These are phyloP conservation scores for Pseudocercospora macadamiae DNA, from an alignment of 2,329 filamentous ascomycete genomes.

Conservation along the genomic window DNA sequence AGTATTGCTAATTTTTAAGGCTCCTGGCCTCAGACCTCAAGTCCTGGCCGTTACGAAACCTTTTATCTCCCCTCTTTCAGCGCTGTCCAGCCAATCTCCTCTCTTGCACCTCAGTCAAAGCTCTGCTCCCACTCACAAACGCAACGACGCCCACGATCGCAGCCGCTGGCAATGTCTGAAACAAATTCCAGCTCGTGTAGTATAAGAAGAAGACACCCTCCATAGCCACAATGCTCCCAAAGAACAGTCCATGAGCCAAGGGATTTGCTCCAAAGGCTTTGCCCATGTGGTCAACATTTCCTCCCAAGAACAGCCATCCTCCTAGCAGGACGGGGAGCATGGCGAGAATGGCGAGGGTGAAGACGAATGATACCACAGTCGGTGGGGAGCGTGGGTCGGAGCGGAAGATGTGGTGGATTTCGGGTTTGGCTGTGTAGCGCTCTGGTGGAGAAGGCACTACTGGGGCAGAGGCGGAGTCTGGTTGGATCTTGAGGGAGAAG, in stretches of 20 bases:
- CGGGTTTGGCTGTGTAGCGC: slow-evolving; percentile 79
- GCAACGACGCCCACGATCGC: slow-evolving; percentile 69
- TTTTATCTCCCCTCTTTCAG: slow-evolving; percentile 41
- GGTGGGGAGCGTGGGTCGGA: slow-evolving; percentile 78
- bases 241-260: slow-evolving; percentile 79
- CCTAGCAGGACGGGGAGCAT: slow-evolving; percentile 74
- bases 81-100: slow-evolving; percentile 75
- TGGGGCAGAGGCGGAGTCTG: slow-evolving; percentile 63
- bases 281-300: slow-evolving; percentile 75
- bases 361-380: slow-evolving; percentile 75
- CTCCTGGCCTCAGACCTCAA: too few species aligned
- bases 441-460: slow-evolving; percentile 67
- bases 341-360: slow-evolving; percentile 71
- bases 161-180: slow-evolving; percentile 80
- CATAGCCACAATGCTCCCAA: slow-evolving; percentile 82
- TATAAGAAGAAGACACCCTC: slow-evolving; percentile 94
- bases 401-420: slow-evolving; percentile 92
- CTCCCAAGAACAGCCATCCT: slow-evolving; percentile 77
- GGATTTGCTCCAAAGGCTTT: slow-evolving; percentile 77
- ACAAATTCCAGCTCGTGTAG: slow-evolving; percentile 89
- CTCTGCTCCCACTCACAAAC: slow-evolving; percentile 85
- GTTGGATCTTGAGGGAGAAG: slow-evolving; percentile 72
- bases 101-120: slow-evolving; percentile 89
- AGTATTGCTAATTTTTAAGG: too few species aligned
- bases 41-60: too few species aligned